A percentile compares a stretch with the other conserved stretches of the same genome.
Evolutionary conservation across 148 eudicot genomes (phyloP).

Genomic region (Rhododendron ferrugineum): DNA sequence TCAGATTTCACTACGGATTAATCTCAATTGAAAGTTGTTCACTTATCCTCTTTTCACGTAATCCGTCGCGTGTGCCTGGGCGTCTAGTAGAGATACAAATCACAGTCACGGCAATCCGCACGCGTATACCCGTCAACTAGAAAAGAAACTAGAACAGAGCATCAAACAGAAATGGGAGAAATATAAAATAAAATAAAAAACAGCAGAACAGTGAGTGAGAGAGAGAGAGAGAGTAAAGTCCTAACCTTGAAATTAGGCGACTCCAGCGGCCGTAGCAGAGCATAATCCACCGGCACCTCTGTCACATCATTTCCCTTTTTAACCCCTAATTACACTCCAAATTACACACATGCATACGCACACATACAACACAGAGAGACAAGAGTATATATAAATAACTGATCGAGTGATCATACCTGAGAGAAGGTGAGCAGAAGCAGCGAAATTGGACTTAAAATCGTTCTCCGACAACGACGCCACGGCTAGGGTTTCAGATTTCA

Average conservation of each 20-base stretch:
- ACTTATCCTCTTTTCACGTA: neutral
- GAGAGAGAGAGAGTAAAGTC: neutral
- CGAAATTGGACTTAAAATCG: neutral
- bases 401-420: constrained; percentile 11
- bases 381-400: neutral
- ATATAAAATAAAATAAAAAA: neutral
- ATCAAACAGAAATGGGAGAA: neutral
- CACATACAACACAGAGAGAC: neutral
- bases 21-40: neutral
- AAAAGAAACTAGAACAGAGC: neutral
- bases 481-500: constrained; percentile 18
- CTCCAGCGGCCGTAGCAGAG: constrained; percentile 11
- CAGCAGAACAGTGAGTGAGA: neutral
- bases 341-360: neutral
- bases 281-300: constrained; percentile 23
- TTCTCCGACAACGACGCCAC: neutral
- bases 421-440: constrained; percentile 8
- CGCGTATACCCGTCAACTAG: neutral
- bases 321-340: neutral
- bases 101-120: neutral
- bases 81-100: neutral
- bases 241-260: constrained; percentile 15
- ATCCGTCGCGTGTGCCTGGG: neutral
- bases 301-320: constrained; percentile 8
- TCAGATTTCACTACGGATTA: neutral